phyloP scores from a whole-genome alignment of 495 filamentous ascomycete species.

The Elasticomyces elasticus region DNA sequence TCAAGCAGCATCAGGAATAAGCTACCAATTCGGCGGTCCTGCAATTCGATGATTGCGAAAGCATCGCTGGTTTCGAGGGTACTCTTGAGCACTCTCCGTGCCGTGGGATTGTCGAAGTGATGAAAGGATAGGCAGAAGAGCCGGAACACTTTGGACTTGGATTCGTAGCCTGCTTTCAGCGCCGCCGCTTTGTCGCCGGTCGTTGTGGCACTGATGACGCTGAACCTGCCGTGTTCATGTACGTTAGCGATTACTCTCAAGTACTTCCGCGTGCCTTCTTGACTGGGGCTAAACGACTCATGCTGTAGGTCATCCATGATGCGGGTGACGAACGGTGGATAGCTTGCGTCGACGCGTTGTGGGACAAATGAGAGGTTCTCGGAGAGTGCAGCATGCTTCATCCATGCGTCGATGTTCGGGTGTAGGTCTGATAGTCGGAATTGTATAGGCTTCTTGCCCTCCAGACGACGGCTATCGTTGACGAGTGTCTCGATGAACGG shows the following conservation, averaged over 20 bases:
- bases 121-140: constrained; percentile 68
- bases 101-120: constrained; percentile 58
- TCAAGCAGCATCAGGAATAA: constrained; percentile 46
- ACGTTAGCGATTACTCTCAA: too few species aligned
- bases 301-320: too few species aligned
- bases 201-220: constrained; percentile 34
- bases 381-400: constrained; percentile 37
- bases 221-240: constrained; percentile 1
- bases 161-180: neutral
- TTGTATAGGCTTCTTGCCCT: constrained; percentile 33
- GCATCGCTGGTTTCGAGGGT: constrained; percentile 53
- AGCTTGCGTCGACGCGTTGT: constrained; percentile 51
- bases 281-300: too few species aligned
- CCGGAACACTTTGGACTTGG: constrained; percentile 41
- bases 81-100: constrained; percentile 47
- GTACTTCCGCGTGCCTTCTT: too few species aligned
- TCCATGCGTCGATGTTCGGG: constrained; percentile 56
- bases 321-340: constrained; percentile 33
- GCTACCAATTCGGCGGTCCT: constrained; percentile 46
- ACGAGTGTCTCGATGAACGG: constrained; percentile 26
- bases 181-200: neutral
- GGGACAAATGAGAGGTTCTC: constrained; percentile 47
- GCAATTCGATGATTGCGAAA: constrained; percentile 67
- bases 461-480: constrained; percentile 20
- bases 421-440: constrained; percentile 64